Percentiles rank a stretch among this genome's conserved stretches.
phyloP scores from a whole-genome alignment of 2,329 filamentous ascomycete species.

The Ophiostoma sp. region DNA sequence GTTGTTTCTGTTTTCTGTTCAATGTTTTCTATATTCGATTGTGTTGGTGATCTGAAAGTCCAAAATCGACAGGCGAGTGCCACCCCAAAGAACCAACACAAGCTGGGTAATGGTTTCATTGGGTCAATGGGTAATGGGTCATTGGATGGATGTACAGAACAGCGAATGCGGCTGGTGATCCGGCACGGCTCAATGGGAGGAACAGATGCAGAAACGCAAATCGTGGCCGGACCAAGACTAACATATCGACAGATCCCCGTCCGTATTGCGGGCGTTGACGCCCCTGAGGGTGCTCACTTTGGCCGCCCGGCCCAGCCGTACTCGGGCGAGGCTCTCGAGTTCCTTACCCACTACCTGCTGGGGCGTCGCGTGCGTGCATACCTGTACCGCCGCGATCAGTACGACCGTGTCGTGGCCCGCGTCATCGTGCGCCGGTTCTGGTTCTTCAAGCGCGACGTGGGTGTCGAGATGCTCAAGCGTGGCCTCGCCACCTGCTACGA shows the following conservation, averaged over 20 bases:
- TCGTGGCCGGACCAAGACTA: neutral
- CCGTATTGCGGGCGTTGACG: slow-evolving; percentile 85
- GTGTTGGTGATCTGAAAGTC: no score
- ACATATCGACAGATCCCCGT: slow-evolving; percentile 64
- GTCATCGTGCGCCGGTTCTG: slow-evolving; percentile 64
- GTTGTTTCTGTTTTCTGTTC: no score
- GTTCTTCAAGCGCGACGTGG: slow-evolving; percentile 71
- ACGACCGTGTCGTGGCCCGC: slow-evolving; percentile 82
- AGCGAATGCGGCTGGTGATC: neutral
- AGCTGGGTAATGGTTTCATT: neutral
- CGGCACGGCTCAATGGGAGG: neutral
- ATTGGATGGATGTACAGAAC: neutral
- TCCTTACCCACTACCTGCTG: slow-evolving; percentile 68
- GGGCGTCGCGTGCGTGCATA: slow-evolving; percentile 72
- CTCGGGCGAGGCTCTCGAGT: slow-evolving; percentile 71
- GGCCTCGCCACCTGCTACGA: slow-evolving; percentile 91
- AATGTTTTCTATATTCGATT: no score
- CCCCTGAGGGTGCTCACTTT: slow-evolving; percentile 89
- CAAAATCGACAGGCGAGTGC: neutral
- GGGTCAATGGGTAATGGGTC: neutral
- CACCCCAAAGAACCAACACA: neutral
- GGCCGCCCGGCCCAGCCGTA: slow-evolving; percentile 82
- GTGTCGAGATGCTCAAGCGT: slow-evolving; percentile 77
- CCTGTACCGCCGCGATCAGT: slow-evolving; percentile 82
- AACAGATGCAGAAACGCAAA: neutral